Percentiles rank a stretch among this genome's conserved stretches.
These are phyloP conservation scores for Trapa incisa DNA, from an alignment of 345 rosid genomes.

Conservation along the genomic window DNA sequence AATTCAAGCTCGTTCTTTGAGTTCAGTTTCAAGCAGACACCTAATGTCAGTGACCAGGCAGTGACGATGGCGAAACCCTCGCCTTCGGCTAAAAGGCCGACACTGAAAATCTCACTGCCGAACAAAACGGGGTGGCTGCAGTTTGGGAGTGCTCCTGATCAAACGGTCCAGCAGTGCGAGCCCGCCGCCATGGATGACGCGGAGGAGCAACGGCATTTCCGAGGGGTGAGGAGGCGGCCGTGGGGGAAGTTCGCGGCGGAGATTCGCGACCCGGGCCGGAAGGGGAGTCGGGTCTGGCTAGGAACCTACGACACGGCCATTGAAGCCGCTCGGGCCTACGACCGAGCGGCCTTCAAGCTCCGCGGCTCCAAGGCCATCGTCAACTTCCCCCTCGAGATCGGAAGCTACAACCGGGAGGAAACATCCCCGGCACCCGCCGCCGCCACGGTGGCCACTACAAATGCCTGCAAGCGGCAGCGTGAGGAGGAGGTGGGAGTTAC, in stretches of 20 bases:
- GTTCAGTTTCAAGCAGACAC: constrained; percentile 23
- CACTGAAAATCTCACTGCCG: constrained; percentile 43
- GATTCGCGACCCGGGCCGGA: constrained; percentile 84
- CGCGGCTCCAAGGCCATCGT: constrained; percentile 79
- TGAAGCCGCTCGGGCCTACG: constrained; percentile 89
- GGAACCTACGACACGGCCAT: constrained; percentile 72
- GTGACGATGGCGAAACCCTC: background rate
- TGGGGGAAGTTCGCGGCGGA: constrained; percentile 99
- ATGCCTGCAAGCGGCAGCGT: constrained; percentile 22
- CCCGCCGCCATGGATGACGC: background rate
- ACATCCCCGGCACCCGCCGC: background rate
- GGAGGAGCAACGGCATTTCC: constrained; percentile 41
- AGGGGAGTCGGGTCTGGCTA: constrained; percentile 69
- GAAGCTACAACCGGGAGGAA: constrained; percentile 9
- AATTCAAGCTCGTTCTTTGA: constrained; percentile 7
- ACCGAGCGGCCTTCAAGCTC: constrained; percentile 63
- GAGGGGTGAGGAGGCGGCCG: constrained; percentile 84
- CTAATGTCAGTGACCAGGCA: constrained; percentile 10
- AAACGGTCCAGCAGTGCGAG: background rate
- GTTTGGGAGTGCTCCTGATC: constrained; percentile 14
- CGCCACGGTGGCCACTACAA: constrained; percentile 1
- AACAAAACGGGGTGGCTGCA: constrained; percentile 36
- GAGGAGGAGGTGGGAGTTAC: constrained; percentile 16
- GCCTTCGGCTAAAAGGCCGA: constrained; percentile 15
- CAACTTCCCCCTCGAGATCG: constrained; percentile 83